These are phyloP conservation scores for Mortierella hygrophila DNA, from an alignment of 192 early-diverging fungal genomes.

Conservation along the genomic window DNA sequence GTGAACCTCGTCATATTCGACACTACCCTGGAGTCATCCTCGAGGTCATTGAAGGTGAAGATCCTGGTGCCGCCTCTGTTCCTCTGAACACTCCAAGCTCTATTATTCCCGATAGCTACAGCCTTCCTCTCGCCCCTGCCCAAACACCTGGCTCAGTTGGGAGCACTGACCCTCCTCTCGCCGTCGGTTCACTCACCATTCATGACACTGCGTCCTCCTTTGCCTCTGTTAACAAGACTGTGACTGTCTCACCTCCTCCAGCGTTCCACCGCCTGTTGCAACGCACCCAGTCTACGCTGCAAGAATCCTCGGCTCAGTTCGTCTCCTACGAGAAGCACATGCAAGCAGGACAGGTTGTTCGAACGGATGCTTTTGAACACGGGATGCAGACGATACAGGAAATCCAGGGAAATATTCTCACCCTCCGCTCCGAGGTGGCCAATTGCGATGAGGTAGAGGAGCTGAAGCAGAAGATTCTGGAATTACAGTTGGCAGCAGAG, in stretches of 20 bases:
- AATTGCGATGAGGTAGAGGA: conserved; percentile 21
- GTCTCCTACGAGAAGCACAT: conserved; percentile 20
- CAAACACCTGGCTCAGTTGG: too few relatives aligned
- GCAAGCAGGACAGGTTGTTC: conserved; percentile 16
- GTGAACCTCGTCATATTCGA: background rate
- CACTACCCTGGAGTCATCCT: background rate
- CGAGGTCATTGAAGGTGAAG: background rate
- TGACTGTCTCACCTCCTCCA: background rate
- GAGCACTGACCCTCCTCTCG: too few relatives aligned
- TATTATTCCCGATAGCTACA: too few relatives aligned
- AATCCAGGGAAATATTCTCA: background rate
- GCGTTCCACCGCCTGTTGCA: background rate
- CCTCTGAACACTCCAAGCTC: too few relatives aligned
- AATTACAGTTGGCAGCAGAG: background rate
- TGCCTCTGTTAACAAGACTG: too few relatives aligned
- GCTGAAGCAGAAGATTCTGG: conserved; percentile 16
- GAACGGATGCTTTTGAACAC: conserved; percentile 22
- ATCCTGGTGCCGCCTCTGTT: too few relatives aligned
- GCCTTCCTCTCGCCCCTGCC: too few relatives aligned
- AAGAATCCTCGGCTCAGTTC: conserved; percentile 21
- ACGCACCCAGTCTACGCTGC: conserved; percentile 15
- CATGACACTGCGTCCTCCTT: too few relatives aligned
- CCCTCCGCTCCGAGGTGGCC: conserved; percentile 18
- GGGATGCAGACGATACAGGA: conserved; percentile 9
- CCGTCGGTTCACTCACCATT: too few relatives aligned